Percentiles rank a stretch among this genome's conserved stretches.
Conservation (phyloP, 805 yeast species). For the Kodamaea kaohsiungensis region DNA sequence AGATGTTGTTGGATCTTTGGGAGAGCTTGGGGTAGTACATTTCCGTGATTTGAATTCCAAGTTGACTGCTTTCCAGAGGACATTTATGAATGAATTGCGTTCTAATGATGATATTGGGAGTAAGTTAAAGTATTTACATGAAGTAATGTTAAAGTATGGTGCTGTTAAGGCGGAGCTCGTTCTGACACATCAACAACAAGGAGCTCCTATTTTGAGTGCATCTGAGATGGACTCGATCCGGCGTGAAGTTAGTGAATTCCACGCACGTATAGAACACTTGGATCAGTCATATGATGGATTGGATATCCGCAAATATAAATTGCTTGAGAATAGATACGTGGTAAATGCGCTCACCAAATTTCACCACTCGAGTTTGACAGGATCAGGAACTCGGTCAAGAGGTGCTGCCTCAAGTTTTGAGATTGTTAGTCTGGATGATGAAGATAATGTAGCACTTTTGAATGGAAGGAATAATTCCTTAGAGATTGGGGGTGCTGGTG, state of each 20-base stretch:
- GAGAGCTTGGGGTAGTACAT: conserved; percentile 42
- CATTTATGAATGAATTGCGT: conserved; percentile 44
- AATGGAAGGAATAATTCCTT: conserved; percentile 10
- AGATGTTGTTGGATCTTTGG: conserved; percentile 40
- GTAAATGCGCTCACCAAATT: conserved; percentile 33
- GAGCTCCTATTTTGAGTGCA: background rate
- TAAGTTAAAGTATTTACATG: conserved; percentile 28
- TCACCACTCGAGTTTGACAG: conserved; percentile 18
- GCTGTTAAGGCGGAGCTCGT: conserved; percentile 24
- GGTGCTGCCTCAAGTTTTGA: conserved; percentile 5
- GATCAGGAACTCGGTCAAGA: background rate
- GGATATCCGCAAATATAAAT: conserved; percentile 22
- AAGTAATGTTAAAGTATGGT: conserved; percentile 32
- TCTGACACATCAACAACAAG: background rate
- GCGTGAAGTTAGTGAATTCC: conserved; percentile 23
- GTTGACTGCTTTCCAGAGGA: conserved; percentile 47
- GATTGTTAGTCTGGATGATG: conserved; percentile 18
- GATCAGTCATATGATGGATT: conserved; percentile 34
- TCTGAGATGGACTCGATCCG: conserved; percentile 26
- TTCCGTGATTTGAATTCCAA: conserved; percentile 51
- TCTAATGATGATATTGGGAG: conserved; percentile 34
- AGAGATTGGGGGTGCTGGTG: conserved; percentile 9
- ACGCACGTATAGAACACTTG: conserved; percentile 37
- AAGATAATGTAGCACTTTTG: conserved; percentile 31
- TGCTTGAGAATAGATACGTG: conserved; percentile 39